These are phyloP conservation scores for Talaromyces trachyspermus DNA, from an alignment of 495 filamentous ascomycete species.

Conservation along the genomic window DNA sequence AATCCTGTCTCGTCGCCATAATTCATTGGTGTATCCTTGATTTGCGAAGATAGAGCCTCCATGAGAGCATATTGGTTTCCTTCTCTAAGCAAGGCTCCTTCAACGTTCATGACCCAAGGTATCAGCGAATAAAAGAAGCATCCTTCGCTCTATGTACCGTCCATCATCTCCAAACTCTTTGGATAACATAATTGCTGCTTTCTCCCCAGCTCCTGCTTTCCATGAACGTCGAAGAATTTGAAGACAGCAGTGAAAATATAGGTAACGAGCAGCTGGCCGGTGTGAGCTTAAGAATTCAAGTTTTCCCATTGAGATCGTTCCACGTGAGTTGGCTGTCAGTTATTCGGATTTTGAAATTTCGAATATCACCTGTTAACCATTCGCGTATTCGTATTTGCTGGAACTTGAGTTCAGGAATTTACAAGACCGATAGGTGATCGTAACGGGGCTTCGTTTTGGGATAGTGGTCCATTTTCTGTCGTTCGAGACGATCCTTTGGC, in stretches of 20 bases:
- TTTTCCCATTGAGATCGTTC: slow-evolving; percentile 10
- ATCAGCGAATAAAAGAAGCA: slow-evolving; percentile 18
- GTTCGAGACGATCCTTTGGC: too few relatives aligned
- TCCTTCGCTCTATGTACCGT: slow-evolving; percentile 11
- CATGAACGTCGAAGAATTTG: slow-evolving; percentile 13
- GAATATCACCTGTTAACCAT: slow-evolving; percentile 10
- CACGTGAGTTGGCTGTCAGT: slow-evolving; percentile 6
- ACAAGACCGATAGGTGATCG: too few relatives aligned
- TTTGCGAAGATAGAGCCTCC: too few relatives aligned
- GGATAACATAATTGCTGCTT: neutral
- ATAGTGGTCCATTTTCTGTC: too few relatives aligned
- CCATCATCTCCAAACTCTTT: slow-evolving; percentile 11
- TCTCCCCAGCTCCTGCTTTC: neutral
- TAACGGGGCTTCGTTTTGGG: too few relatives aligned
- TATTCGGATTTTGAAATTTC: slow-evolving; percentile 14
- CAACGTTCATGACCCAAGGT: slow-evolving; percentile 17
- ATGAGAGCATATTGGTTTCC: neutral
- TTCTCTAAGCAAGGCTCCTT: neutral
- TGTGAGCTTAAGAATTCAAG: slow-evolving; percentile 11
- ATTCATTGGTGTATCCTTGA: too few relatives aligned
- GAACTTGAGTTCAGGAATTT: slow-evolving; percentile 6
- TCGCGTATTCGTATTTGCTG: slow-evolving; percentile 4
- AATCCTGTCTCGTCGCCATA: too few relatives aligned
- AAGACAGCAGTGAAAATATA: slow-evolving; percentile 19
- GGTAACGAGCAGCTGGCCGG: slow-evolving; percentile 16